Conservation (phyloP, 495 filamentous ascomycete species). For the Penicillium waksmanii region DNA sequence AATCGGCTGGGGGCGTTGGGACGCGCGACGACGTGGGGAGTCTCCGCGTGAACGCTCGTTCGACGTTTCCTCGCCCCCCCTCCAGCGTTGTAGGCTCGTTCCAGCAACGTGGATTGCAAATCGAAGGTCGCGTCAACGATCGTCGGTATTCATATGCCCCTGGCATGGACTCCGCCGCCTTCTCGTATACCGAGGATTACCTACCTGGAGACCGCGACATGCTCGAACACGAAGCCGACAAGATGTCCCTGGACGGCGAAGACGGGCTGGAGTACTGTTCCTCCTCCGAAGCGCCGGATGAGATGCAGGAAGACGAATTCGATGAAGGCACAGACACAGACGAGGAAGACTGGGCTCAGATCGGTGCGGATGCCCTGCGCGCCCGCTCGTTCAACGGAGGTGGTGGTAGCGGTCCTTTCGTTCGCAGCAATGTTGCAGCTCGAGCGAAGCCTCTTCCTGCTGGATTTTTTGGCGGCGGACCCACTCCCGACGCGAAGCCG, state of each 20-base stretch:
- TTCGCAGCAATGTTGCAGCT: slow-evolving; percentile 28
- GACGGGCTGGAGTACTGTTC: slow-evolving; percentile 64
- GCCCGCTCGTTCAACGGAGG: slow-evolving; percentile 62
- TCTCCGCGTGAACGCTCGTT: slow-evolving; percentile 50
- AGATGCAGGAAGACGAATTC: slow-evolving; percentile 62
- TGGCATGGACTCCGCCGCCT: slow-evolving; percentile 69
- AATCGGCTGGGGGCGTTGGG: slow-evolving; percentile 97
- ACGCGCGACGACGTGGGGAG: slow-evolving; percentile 75
- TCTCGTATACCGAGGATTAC: slow-evolving; percentile 71
- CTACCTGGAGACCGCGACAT: slow-evolving; percentile 60
- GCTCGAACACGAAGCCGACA: slow-evolving; percentile 88
- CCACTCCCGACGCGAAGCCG: slow-evolving; percentile 42
- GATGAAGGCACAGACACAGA: slow-evolving; percentile 88
- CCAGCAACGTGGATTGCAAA: slow-evolving; percentile 64
- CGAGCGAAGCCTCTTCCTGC: slow-evolving; percentile 38
- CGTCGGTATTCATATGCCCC: slow-evolving; percentile 57
- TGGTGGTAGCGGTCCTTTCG: slow-evolving; percentile 41
- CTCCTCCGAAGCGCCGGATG: slow-evolving; percentile 72
- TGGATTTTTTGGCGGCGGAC: slow-evolving; percentile 41
- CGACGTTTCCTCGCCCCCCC: slow-evolving; percentile 42
- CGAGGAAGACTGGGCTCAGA: slow-evolving; percentile 94
- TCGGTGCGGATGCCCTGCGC: slow-evolving; percentile 83
- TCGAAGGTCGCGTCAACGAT: slow-evolving; percentile 52
- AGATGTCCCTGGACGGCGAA: slow-evolving; percentile 89
- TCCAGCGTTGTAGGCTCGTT: slow-evolving; percentile 58